These are phyloP conservation scores for Talaromyces ruber DNA, from an alignment of 495 filamentous ascomycete species.

Conservation along the genomic window DNA sequence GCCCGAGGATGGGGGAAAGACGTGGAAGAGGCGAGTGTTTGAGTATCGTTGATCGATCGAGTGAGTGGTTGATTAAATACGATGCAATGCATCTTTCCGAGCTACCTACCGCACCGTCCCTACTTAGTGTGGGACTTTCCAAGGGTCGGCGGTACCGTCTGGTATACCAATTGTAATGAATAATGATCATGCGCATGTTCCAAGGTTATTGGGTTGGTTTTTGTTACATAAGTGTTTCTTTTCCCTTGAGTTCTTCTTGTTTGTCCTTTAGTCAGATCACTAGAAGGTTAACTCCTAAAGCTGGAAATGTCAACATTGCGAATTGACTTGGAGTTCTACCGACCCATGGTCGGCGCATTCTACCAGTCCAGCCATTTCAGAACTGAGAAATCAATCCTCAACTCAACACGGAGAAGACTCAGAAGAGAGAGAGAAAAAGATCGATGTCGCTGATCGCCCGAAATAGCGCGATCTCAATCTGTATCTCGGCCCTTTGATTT, in stretches of 20 bases:
- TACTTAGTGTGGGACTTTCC: neutral
- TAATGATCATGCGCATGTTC: neutral
- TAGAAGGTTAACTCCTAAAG: neutral
- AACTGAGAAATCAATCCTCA: neutral
- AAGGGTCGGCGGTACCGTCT: neutral
- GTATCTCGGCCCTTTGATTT: neutral
- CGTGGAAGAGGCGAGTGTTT: constrained; percentile 4
- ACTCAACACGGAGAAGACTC: no score
- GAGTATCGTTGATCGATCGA: constrained; percentile 2
- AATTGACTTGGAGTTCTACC: neutral
- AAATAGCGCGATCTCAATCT: neutral
- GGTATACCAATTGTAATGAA: neutral
- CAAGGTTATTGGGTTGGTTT: neutral
- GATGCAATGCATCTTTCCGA: neutral
- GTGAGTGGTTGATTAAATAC: neutral
- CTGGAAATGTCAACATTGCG: neutral
- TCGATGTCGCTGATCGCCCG: neutral
- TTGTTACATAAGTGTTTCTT: neutral
- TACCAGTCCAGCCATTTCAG: neutral
- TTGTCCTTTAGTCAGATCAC: neutral
- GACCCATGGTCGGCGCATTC: neutral
- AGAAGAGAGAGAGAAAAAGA: neutral
- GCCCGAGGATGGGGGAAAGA: neutral
- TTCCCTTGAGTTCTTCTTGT: neutral
- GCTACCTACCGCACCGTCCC: neutral